phyloP scores from a whole-genome alignment of 2,329 filamentous ascomycete species.

The Alternaria brassicae region DNA sequence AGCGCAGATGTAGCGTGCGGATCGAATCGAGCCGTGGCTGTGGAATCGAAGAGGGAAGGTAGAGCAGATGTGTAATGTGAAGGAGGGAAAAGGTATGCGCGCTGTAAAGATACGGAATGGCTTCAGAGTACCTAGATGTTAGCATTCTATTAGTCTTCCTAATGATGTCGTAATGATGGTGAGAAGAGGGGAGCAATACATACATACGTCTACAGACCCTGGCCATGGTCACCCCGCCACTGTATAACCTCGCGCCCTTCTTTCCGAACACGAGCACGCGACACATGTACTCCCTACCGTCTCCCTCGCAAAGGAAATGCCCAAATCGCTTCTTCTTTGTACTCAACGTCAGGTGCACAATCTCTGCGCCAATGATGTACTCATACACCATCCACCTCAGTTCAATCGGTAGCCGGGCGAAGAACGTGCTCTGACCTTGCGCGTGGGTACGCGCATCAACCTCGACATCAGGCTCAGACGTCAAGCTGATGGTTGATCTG shows the following conservation, averaged over 20 bases:
- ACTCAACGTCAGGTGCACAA: constrained; percentile 42
- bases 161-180: background rate
- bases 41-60: constrained; percentile 39
- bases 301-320: constrained; percentile 41
- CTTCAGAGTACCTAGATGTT: constrained; percentile 40
- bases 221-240: constrained; percentile 24
- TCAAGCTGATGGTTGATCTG: constrained; percentile 33
- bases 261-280: constrained; percentile 39
- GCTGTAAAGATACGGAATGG: constrained; percentile 39
- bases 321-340: constrained; percentile 39
- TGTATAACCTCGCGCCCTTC: constrained; percentile 22
- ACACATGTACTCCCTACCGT: constrained; percentile 33
- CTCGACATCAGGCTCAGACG: constrained; percentile 27
- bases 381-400: constrained; percentile 43
- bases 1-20: constrained; percentile 39
- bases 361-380: constrained; percentile 37
- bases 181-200: constrained; percentile 10
- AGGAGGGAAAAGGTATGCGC: constrained; percentile 44
- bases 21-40: constrained; percentile 37
- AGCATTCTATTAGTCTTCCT: background rate
- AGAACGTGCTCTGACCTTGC: constrained; percentile 41
- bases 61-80: constrained; percentile 44
- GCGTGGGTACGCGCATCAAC: constrained; percentile 37
- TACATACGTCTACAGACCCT: constrained; percentile 41
- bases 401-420: constrained; percentile 42